Conservation (phyloP, 768 basidiomycete species). For the Suillus hirtellus region DNA sequence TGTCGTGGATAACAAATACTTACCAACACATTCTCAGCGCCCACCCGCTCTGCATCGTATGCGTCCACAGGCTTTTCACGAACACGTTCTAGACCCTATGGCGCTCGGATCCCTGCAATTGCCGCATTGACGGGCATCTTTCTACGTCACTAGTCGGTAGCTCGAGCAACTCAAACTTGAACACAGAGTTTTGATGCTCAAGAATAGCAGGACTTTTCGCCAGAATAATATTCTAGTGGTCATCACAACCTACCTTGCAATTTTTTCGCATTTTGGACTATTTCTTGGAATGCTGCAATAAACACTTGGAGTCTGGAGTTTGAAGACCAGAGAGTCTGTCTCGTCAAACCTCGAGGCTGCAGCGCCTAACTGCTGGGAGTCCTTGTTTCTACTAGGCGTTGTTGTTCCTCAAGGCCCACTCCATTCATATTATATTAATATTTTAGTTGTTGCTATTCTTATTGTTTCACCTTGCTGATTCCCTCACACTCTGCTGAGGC, state of each 20-base stretch:
- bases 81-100: not conserved
- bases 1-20: slow-evolving; percentile 12
- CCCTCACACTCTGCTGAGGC: not conserved
- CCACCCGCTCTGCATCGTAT: slow-evolving; percentile 3
- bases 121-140: slow-evolving; percentile 37
- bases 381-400: not conserved
- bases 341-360: not conserved
- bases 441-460: not conserved
- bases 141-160: slow-evolving; percentile 85
- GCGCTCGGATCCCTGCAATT: not conserved
- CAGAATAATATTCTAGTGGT: slow-evolving; percentile 4
- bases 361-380: not conserved
- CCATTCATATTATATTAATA: not conserved
- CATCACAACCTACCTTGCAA: not conserved
- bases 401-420: not conserved
- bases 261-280: not conserved
- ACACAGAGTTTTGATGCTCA: slow-evolving; percentile 10
- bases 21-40: slow-evolving; percentile 10
- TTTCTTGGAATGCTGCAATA: not conserved
- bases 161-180: slow-evolving; percentile 21
- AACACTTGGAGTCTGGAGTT: not conserved
- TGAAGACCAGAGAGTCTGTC: not conserved
- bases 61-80: not conserved
- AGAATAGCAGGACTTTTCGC: slow-evolving; percentile 8
- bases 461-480: too few relatives aligned